Base-by-base conservation (phyloP, 495 filamentous ascomycete species). In the Xylaria longipes region DNA sequence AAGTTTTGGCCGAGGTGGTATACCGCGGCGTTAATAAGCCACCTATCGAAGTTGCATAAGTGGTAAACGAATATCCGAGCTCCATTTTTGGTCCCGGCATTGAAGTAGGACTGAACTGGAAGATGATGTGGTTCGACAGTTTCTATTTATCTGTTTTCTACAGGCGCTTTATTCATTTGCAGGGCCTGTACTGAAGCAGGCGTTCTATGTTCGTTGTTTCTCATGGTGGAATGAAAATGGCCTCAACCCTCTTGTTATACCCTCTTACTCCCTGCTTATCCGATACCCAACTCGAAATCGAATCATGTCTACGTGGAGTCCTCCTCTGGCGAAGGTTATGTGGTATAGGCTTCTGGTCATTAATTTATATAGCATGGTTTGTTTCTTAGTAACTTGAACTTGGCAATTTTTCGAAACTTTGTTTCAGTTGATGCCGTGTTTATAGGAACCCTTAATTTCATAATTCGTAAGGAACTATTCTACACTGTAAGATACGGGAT, bases 1-100 rank as follows among this genome's bases (percentile, higher is more conserved):
- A 31, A 87, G 89, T 75, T 91, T 92, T 84, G 85, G 88, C 62
- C 83, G 89, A 39, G 89, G 85, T 60, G 82, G 82, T 45, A 66
- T 84, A 43, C 82, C 82, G n/a, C 72, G 82, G 31, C 78, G 82
- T 65, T 84, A 74, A 67, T 12, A 66, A 66, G 17, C 52, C 61
- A 33, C 22, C 31, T 41, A 54, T 50, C 64, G 58, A 72, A 50
- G 22, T 68, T 52, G 71, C 65, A 62, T 66, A 69, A 37, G 72
- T 74, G 56, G 71, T 45, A 70, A 43, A 65, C 57, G 68, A 70
- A 71, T 76, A 50, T 46, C 63, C 60, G 74, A 73, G 74, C 60
- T 76, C 43, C 75, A 69, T 72, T 72, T 64, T 57, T 46, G 64
- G 69, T 61, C 69, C 72, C 41, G 27, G 25, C n/a, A 60, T 43